Base-by-base conservation (phyloP, 139 green algal genomes). In the Asterochloris sp. region DNA sequence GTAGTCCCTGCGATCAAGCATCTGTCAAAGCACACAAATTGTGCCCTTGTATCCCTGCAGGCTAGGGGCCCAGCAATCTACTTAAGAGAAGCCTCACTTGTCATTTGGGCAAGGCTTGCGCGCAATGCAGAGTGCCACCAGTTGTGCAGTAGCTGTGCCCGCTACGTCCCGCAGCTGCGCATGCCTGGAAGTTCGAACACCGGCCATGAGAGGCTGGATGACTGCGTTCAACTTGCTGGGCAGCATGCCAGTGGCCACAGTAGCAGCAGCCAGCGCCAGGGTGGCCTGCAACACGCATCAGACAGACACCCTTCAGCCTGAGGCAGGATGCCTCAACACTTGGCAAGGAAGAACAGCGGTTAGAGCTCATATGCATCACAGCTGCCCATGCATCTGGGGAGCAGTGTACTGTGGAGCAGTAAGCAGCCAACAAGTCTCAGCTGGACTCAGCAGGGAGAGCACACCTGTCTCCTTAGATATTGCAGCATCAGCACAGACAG, bases 171-270 rank as follows among this genome's bases (percentile, higher is more conserved):
- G 92, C 82, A 98, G 84, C 29, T 77, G 29, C 13, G 82, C 47
- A 60, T 97, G 88, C 29, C 89, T 78, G 87, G 98, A 94, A 16
- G 88, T 89, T 10, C 95, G 88, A 26, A 98, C 73, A 16, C 85
- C 85, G 0, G 85, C 91, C 92, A 99, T 98, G 13, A 99, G 89
- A 26, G 96, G 96, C 83, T 98, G 95, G 28, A 99, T 93, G 68
- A 99, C 67, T 10, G 83, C 81, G 91, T 98, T 99, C 47, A 99
- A 89, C 89, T 98, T 98, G 69, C 87, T 60, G 0, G 94, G 96
- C 69, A 98, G 84, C 19, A 74, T 54, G 10, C 89, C 88, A 69
- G 81, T 69, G 17, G 86, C 81, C 47, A 96, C 88, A 13, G 90
- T 86, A 11, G 91, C 90, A 16, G 88, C 87, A 0, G 96, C 96